Percentiles rank a stretch among this genome's conserved stretches.
Evolutionary conservation across 2,329 filamentous ascomycete genomes (phyloP).

Genomic region (Teratosphaeria pseudoeucalypti): DNA sequence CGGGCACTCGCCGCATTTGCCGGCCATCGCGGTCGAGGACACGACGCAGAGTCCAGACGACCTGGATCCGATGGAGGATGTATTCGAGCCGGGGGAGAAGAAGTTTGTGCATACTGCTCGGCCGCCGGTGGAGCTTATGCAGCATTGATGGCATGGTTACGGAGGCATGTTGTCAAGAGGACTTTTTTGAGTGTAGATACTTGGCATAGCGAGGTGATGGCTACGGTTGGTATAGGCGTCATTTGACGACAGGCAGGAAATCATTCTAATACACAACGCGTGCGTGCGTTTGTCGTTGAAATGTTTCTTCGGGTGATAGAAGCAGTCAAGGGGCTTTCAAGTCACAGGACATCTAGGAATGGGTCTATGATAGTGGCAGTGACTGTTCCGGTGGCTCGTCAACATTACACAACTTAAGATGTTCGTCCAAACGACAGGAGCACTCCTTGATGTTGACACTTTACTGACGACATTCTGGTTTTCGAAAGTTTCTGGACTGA

Average conservation of each 20-base stretch:
- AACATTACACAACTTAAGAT: neutral
- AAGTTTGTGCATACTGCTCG: slow-evolving; percentile 43
- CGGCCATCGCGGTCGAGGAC: slow-evolving; percentile 55
- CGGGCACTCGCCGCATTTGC: slow-evolving; percentile 48
- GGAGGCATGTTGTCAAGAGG: neutral
- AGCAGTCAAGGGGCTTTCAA: too few relatives aligned
- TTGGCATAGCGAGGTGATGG: neutral
- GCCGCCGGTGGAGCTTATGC: slow-evolving; percentile 48
- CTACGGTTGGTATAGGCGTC: too few relatives aligned
- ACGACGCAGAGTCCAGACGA: slow-evolving; percentile 39
- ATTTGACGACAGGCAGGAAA: too few relatives aligned
- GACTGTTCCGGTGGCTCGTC: neutral
- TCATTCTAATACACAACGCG: too few relatives aligned
- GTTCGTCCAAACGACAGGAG: neutral
- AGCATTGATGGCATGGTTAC: slow-evolving; percentile 12
- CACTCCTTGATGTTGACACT: neutral
- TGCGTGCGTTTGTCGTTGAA: too few relatives aligned
- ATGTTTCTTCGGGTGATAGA: too few relatives aligned
- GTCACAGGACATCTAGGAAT: too few relatives aligned
- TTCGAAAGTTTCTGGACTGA: neutral
- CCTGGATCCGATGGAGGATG: slow-evolving; percentile 39
- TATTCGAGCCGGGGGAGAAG: slow-evolving; percentile 31
- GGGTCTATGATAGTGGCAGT: too few relatives aligned
- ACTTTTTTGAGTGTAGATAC: neutral
- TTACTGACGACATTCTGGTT: neutral